These are phyloP conservation scores for Coemansia pectinata DNA, from an alignment of 192 early-diverging fungal genomes.

Conservation along the genomic window DNA sequence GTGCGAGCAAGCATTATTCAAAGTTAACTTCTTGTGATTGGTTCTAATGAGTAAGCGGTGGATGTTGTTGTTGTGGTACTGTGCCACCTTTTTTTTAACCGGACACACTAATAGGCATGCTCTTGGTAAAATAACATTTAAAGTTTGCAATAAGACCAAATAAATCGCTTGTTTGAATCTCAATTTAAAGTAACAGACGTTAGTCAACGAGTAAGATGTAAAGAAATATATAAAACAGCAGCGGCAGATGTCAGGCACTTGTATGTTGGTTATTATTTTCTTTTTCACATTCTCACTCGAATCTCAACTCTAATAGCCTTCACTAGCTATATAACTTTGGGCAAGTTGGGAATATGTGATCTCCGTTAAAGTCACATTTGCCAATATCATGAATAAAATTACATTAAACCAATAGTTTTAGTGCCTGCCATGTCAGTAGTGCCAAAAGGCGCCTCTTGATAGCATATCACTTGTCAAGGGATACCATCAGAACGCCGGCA, in stretches of 20 bases:
- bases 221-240: too few species aligned
- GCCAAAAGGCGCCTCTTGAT: not conserved
- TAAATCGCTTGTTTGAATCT: too few species aligned
- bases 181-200: too few species aligned
- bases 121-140: too few species aligned
- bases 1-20: not conserved
- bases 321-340: too few species aligned
- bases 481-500: conserved; percentile 30
- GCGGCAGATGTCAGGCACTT: too few species aligned
- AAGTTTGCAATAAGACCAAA: too few species aligned
- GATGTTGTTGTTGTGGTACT: not conserved
- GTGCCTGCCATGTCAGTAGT: not conserved
- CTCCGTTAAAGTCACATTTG: not conserved
- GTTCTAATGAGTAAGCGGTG: not conserved
- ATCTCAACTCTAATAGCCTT: not conserved
- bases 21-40: not conserved
- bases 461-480: conserved; percentile 12
- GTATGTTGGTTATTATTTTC: too few species aligned
- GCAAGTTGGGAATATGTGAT: too few species aligned
- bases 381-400: not conserved
- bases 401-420: not conserved
- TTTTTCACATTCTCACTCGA: too few species aligned
- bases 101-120: too few species aligned
- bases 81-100: not conserved
- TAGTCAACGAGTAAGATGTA: too few species aligned